Evolutionary conservation across 164 flowering plant genomes (phyloP), one percentile per base, ranked within the genome.

Genomic region (Umbilicus rupestris): DNA sequence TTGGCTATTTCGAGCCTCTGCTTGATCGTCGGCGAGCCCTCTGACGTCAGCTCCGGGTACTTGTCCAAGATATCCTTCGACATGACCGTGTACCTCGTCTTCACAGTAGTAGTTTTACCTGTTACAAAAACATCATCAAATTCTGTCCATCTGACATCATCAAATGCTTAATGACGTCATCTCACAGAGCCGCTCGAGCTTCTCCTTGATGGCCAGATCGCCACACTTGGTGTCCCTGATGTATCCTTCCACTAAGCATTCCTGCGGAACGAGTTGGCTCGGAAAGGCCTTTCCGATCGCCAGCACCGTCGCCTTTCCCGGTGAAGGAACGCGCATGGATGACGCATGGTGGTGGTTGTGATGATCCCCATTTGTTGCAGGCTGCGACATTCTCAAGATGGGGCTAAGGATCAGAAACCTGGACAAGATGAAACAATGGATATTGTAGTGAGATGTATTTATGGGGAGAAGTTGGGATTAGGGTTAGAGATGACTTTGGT

Each of bases 281-380:
- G 99, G 97, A 67, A 95, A 92, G 20, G 96, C 99, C 78, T 92
- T 95, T 20, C 97, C 99, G 16, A 95, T 85, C 50, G 94, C 93
- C 35, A 95, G 73, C 70, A 95, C 72, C 0, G 89, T 81, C 11
- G 97, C 85, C 77, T 85, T 95, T 5, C 91, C 92, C 20, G 84
- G 80, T 29, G 12, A 80, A 24, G 79, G 60, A 55, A 28, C 33
- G 14, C 60, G 60, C 17, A 55, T 7, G 33, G 60, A 28, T 12
- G 60, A 28, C 28, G 33, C 33, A 28, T 26, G 10, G 33, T 55
- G 31, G 5, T 26, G 33, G 5, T 55, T 28, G 60, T 29, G 33
- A 16, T 29, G 33, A 16, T 28, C 28, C 33, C 60, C 33, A 28
- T 41, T 41, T 2, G 44, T 41, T 10, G 7, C 12, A 41, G 12